A percentile compares a stretch with the other conserved stretches of the same genome.
Evolutionary conservation across 192 early-diverging fungal species (phyloP).

Genomic region (Oehlia diaphana): DNA sequence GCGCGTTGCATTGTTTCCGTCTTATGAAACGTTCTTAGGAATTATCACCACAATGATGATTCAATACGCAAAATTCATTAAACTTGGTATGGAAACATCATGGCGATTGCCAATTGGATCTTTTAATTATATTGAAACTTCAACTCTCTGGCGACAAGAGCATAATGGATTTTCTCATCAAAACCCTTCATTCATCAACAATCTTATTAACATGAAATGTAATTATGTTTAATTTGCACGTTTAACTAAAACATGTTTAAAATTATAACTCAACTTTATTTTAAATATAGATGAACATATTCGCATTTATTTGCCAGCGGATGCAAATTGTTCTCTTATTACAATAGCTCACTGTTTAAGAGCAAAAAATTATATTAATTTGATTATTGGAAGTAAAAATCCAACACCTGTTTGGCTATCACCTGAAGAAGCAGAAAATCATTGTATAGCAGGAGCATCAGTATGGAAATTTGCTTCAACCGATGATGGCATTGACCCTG

Average conservation of each 20-base stretch:
- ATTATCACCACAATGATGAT: slow-evolving; percentile 44
- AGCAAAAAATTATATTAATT: slow-evolving; percentile 46
- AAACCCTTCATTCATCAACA: slow-evolving; percentile 45
- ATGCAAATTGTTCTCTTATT: slow-evolving; percentile 41
- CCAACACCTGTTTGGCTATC: slow-evolving; percentile 41
- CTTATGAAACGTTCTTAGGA: slow-evolving; percentile 43
- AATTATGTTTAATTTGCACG: slow-evolving; percentile 12
- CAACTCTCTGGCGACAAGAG: slow-evolving; percentile 49
- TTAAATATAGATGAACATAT: neutral
- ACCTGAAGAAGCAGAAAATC: slow-evolving; percentile 40
- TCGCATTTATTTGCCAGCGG: slow-evolving; percentile 44
- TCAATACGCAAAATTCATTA: slow-evolving; percentile 49
- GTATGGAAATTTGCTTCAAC: slow-evolving; percentile 40
- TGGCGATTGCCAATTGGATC: slow-evolving; percentile 39
- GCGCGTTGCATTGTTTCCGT: slow-evolving; percentile 41
- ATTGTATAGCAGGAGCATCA: slow-evolving; percentile 43
- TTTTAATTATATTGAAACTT: slow-evolving; percentile 46
- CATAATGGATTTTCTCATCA: slow-evolving; percentile 54
- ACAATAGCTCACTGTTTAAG: slow-evolving; percentile 42
- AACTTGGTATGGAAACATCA: slow-evolving; percentile 41
- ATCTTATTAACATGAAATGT: slow-evolving; percentile 43
- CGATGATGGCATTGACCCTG: slow-evolving; percentile 39
- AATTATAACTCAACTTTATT: neutral
- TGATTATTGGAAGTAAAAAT: slow-evolving; percentile 45
- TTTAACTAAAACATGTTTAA: neutral